phyloP scores from a whole-genome alignment of 2,329 filamentous ascomycete genomes.

The Claviceps purpurea region DNA sequence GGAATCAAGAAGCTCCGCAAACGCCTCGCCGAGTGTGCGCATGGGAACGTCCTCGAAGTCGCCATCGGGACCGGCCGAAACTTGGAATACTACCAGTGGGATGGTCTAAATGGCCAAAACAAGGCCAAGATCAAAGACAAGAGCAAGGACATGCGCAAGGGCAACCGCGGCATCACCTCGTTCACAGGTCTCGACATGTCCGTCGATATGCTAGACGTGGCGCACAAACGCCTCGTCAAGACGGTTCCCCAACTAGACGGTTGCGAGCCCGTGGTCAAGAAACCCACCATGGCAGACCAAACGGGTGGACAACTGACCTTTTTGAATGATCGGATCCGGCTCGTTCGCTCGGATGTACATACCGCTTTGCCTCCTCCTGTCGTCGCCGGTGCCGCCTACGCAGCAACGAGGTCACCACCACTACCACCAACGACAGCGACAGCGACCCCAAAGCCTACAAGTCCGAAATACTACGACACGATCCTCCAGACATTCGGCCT shows the following conservation, averaged over 20 bases:
- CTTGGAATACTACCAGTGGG: conserved; percentile 45
- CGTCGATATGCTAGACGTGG: conserved; percentile 44
- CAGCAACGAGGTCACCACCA: no score
- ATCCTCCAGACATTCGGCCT: conserved; percentile 52
- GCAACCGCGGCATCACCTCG: conserved; percentile 27
- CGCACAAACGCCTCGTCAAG: conserved; percentile 36
- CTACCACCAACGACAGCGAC: conserved; percentile 11
- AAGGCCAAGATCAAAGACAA: background rate
- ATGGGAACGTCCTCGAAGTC: conserved; percentile 47
- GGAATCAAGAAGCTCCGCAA: conserved; percentile 39
- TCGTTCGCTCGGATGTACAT: conserved; percentile 36
- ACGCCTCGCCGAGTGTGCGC: conserved; percentile 32
- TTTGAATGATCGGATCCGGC: conserved; percentile 28
- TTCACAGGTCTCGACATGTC: conserved; percentile 52
- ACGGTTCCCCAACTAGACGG: conserved; percentile 26
- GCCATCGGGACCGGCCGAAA: conserved; percentile 52
- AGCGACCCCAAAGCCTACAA: background rate
- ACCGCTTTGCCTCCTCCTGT: conserved; percentile 22
- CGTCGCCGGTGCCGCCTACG: conserved; percentile 13
- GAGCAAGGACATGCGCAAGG: no score
- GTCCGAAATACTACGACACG: conserved; percentile 38
- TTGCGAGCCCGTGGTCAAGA: conserved; percentile 18
- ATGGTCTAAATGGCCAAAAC: conserved; percentile 17
- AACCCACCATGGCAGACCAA: conserved; percentile 20
- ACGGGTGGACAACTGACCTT: conserved; percentile 25